Evolutionary conservation across 139 green algal genomes (phyloP), one percentile per base, ranked within the genome.

Genomic region (Haematococcus lacustris): DNA sequence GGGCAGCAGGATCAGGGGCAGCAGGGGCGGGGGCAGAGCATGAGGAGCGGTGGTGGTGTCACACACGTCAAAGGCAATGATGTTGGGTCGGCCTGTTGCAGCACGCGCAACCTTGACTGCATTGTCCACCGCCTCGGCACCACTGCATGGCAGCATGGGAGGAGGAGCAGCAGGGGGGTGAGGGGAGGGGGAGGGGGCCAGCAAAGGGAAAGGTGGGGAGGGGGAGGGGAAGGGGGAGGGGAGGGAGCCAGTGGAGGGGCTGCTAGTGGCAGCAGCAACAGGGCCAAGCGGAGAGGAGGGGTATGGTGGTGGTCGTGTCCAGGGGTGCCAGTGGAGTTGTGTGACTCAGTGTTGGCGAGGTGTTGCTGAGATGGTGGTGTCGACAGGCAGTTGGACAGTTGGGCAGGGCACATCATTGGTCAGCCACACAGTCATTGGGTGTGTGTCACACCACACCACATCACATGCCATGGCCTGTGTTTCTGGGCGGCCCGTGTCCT

Each of bases 41-140:
- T 57, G 13, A 21, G 21, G 47, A 57, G 13, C 21, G 13, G 47
- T 28, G 13, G 47, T 21, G 13, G 57, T 5, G 41, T n/a, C 5
- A 28, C 82, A 38, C 53, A 91, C 88, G 23, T 94, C 87, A 62
- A 96, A 94, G 9, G 77, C 74, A 38, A 96, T 93, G 74, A 96
- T 82, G 77, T 91, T 93, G 3, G 87, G 84, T 2, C 77, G 72
- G 3, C 83, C 80, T 5, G 91, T 96, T 39, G 78, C 77, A 0
- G 77, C 86, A n/a, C 89, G 78, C 1, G 91, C 89, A 9, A 96
- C 83, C 83, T 96, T 96, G 63, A 96, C 78, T 0, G 91, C 90
- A 47, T 95, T 95, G 34, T 96, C 91, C 25, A 94, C 87, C 3
- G 88, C 89, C 82, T 96, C 91, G 21, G 73, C 66, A 28, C 73